phyloP scores from a whole-genome alignment of 805 yeast species.

The Myxozyma neotropica region DNA sequence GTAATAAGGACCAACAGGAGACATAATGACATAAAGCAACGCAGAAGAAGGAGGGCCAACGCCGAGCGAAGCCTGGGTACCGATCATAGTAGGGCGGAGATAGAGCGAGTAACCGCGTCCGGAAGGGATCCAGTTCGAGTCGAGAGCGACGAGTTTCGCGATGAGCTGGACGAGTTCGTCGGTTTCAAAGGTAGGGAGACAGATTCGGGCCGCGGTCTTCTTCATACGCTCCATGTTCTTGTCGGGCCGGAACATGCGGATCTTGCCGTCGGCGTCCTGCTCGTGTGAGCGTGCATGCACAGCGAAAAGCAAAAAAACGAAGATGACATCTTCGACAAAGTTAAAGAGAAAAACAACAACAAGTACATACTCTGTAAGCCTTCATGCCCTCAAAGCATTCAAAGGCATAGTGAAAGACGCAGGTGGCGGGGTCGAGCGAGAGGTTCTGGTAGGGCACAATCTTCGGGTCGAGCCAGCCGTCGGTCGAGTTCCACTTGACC shows the following conservation, averaged over 20 bases:
- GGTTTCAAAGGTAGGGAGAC: conserved; percentile 81
- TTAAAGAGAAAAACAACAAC: neutral
- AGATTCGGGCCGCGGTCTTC: conserved; percentile 82
- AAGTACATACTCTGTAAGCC: conserved; percentile 57
- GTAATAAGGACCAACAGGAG: conserved; percentile 97
- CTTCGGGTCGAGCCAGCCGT: conserved; percentile 89
- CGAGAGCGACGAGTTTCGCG: conserved; percentile 73
- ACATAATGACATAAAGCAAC: conserved; percentile 79
- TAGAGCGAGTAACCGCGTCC: conserved; percentile 89
- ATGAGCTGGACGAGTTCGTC: conserved; percentile 76
- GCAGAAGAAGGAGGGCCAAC: conserved; percentile 83
- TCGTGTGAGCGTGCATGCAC: neutral
- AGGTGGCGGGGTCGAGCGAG: conserved; percentile 79
- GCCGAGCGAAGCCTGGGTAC: conserved; percentile 87
- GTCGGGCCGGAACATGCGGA: conserved; percentile 88
- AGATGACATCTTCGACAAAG: neutral
- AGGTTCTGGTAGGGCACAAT: conserved; percentile 83
- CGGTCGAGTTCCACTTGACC: conserved; percentile 72
- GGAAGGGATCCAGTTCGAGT: conserved; percentile 76
- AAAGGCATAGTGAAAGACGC: conserved; percentile 93
- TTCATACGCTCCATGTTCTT: conserved; percentile 92
- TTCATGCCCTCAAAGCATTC: conserved; percentile 95
- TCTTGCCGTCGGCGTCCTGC: conserved; percentile 56
- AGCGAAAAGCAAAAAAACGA: neutral
- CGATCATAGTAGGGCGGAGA: conserved; percentile 93